Conservation (phyloP, 2,329 filamentous ascomycete genomes). For the Fusarium bactridioides region DNA sequence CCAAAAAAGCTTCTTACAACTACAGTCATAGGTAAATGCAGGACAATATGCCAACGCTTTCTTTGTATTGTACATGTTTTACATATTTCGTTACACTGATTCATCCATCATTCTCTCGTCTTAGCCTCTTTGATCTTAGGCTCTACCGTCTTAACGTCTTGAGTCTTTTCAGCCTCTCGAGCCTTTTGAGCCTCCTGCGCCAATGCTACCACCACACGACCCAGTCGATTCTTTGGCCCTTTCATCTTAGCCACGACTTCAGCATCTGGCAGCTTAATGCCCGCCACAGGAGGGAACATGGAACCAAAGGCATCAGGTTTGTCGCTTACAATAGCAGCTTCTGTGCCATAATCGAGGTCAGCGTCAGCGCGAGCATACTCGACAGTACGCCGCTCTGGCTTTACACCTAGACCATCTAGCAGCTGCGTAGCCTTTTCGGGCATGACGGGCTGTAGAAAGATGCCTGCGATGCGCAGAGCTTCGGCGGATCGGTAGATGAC, state of each 20-base stretch:
- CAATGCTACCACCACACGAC: conserved; percentile 39
- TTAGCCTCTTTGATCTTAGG: neutral
- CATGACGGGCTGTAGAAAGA: conserved; percentile 91
- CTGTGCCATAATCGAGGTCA: conserved; percentile 74
- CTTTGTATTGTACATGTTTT: conserved; percentile 28
- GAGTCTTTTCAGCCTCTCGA: neutral
- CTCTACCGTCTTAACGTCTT: neutral
- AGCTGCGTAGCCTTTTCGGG: conserved; percentile 76
- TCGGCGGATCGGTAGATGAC: conserved; percentile 78
- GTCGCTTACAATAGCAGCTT: conserved; percentile 26
- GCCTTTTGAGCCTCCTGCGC: conserved; percentile 41
- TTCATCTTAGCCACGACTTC: conserved; percentile 32
- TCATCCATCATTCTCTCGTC: neutral
- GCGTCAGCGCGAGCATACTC: conserved; percentile 66
- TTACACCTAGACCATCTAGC: conserved; percentile 81
- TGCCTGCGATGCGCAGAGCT: conserved; percentile 78
- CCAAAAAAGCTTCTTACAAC: neutral
- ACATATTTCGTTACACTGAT: conserved; percentile 4
- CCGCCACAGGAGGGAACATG: conserved; percentile 60
- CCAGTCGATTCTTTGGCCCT: conserved; percentile 40
- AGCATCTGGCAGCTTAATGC: conserved; percentile 36
- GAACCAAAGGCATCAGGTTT: conserved; percentile 48
- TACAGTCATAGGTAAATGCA: neutral
- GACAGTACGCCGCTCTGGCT: conserved; percentile 66
- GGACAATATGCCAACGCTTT: neutral